phyloP scores from a whole-genome alignment of 495 filamentous ascomycete genomes.

The Cercophora samala region DNA sequence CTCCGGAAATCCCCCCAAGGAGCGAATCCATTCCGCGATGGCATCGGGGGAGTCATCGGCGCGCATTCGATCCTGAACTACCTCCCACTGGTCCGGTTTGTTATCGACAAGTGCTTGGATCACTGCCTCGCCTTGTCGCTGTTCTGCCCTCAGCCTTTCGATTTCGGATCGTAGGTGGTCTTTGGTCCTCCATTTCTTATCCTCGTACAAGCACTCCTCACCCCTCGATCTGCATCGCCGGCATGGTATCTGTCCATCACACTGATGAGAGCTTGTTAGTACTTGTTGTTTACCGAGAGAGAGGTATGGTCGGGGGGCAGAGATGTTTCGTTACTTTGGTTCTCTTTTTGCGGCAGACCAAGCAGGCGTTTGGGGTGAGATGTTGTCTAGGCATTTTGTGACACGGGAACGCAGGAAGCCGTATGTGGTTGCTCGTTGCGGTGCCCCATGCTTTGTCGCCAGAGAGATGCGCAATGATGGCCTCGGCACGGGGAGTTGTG shows the following conservation, averaged over 20 bases:
- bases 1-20: constrained; percentile 4
- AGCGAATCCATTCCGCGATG: constrained; percentile 33
- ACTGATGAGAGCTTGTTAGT: constrained; percentile 21
- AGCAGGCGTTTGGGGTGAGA: constrained; percentile 30
- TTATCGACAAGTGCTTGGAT: constrained; percentile 31
- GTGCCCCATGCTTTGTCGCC: constrained; percentile 2
- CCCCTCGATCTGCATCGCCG: constrained; percentile 30
- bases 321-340: constrained; percentile 22
- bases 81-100: constrained; percentile 26
- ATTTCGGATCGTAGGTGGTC: constrained; percentile 36
- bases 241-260: constrained; percentile 32
- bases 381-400: constrained; percentile 32
- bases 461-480: constrained; percentile 4
- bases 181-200: constrained; percentile 36
- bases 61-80: constrained; percentile 24
- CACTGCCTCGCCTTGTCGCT: constrained; percentile 29
- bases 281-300: background rate
- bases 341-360: constrained; percentile 31
- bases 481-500: background rate
- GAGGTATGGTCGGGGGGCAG: constrained; percentile 1
- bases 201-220: constrained; percentile 34
- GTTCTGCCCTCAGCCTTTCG: constrained; percentile 28
- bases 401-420: background rate
- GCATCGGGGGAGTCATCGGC: constrained; percentile 28
- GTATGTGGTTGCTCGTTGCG: background rate